These are phyloP conservation scores for Megacollybia marginata DNA, from an alignment of 768 basidiomycete genomes.

Conservation along the genomic window DNA sequence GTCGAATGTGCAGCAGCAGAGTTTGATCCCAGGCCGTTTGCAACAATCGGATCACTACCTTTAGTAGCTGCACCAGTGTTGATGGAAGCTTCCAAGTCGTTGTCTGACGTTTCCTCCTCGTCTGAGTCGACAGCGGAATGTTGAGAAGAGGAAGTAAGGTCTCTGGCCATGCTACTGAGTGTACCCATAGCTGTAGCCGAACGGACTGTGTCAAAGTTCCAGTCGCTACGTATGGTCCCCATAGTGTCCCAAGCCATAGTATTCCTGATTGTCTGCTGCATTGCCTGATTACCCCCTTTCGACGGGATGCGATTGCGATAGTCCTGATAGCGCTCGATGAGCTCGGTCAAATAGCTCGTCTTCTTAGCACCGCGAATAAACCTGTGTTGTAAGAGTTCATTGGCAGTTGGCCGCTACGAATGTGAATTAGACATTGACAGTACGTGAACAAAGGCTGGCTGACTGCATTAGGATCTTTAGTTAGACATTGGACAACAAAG, in stretches of 20 bases:
- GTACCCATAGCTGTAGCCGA: slow-evolving; percentile 70
- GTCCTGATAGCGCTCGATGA: slow-evolving; percentile 84
- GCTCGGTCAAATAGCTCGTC: slow-evolving; percentile 76
- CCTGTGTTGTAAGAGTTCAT: slow-evolving; percentile 86
- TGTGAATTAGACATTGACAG: slow-evolving; percentile 3
- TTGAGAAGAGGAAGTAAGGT: slow-evolving; percentile 36
- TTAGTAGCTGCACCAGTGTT: slow-evolving; percentile 59
- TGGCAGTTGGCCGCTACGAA: slow-evolving; percentile 78
- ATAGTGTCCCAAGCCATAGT: slow-evolving; percentile 62
- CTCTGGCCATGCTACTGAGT: slow-evolving; percentile 64
- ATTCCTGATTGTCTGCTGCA: slow-evolving; percentile 51
- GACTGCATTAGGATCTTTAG: slow-evolving; percentile 83
- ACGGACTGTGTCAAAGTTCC: slow-evolving; percentile 87
- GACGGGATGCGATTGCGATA: slow-evolving; percentile 57
- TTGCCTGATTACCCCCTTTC: slow-evolving; percentile 40
- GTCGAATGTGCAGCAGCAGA: slow-evolving; percentile 60
- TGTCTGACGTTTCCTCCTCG: slow-evolving; percentile 42
- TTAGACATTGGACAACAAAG: slow-evolving; percentile 83
- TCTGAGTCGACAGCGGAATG: slow-evolving; percentile 47
- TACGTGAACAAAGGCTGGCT: slow-evolving; percentile 14
- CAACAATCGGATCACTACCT: slow-evolving; percentile 47
- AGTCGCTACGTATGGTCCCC: slow-evolving; percentile 81
- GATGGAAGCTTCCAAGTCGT: slow-evolving; percentile 36
- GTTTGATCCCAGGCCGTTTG: slow-evolving; percentile 40
- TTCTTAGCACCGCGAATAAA: slow-evolving; percentile 85